Conservation (phyloP, 2,329 filamentous ascomycete species). For the Clathrospora elynae region DNA sequence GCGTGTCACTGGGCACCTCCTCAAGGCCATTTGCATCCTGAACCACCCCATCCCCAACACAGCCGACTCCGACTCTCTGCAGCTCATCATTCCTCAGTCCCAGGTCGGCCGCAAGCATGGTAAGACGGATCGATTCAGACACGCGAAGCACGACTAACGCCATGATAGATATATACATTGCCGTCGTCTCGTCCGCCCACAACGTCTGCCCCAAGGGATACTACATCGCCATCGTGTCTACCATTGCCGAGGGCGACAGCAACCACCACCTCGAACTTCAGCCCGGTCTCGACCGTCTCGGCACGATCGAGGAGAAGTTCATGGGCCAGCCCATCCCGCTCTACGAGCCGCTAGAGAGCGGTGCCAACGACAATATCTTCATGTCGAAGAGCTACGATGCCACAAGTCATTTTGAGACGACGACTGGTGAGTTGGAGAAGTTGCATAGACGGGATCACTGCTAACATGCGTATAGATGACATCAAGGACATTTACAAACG, state of each 20-base stretch:
- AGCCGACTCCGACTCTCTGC: slow-evolving; percentile 83
- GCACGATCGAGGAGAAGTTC: slow-evolving; percentile 95
- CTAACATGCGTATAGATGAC: slow-evolving; percentile 68
- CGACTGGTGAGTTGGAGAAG: slow-evolving; percentile 58
- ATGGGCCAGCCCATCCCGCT: slow-evolving; percentile 91
- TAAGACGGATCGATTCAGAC: slow-evolving; percentile 46
- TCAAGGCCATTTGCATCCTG: slow-evolving; percentile 96
- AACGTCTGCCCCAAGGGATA: slow-evolving; percentile 99
- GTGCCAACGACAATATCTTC: slow-evolving; percentile 87
- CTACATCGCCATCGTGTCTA: slow-evolving; percentile 98
- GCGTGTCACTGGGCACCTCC: slow-evolving; percentile 82
- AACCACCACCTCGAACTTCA: slow-evolving; percentile 97
- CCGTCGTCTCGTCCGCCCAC: slow-evolving; percentile 91
- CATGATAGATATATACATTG: slow-evolving; percentile 87
- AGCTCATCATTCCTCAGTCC: slow-evolving; percentile 97
- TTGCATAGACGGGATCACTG: neutral
- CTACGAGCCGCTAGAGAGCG: slow-evolving; percentile 86
- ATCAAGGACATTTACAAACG: slow-evolving; percentile 91
- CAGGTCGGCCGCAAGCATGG: slow-evolving; percentile 97
- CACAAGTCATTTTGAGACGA: slow-evolving; percentile 96
- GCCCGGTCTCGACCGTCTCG: slow-evolving; percentile 88
- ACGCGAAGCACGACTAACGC: slow-evolving; percentile 12
- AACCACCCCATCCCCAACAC: slow-evolving; percentile 94
- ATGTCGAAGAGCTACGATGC: slow-evolving; percentile 99
- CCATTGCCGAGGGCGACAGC: slow-evolving; percentile 86